phyloP scores from a whole-genome alignment of 2,329 filamentous ascomycete species.

The Neocucurbitaria cava region DNA sequence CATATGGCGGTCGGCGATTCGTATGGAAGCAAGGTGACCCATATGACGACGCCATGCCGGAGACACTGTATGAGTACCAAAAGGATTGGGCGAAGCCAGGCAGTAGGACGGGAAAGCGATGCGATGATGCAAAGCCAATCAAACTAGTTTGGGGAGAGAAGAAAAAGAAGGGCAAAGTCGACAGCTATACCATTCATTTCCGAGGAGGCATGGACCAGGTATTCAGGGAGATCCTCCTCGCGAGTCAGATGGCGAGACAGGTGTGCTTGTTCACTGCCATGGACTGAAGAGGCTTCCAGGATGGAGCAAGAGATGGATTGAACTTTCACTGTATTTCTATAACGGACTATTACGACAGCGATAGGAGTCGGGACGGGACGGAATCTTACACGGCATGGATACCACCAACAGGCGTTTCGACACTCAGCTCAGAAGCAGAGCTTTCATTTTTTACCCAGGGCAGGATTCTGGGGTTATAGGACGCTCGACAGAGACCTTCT shows the following conservation, averaged over 20 bases:
- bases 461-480: background rate
- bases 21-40: slow-evolving; percentile 55
- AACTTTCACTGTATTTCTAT: slow-evolving; percentile 6
- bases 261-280: slow-evolving; percentile 48
- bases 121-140: slow-evolving; percentile 39
- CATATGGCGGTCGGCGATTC: slow-evolving; percentile 45
- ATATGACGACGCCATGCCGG: slow-evolving; percentile 55
- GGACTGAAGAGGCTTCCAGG: slow-evolving; percentile 20
- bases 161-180: slow-evolving; percentile 45
- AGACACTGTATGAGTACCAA: slow-evolving; percentile 46
- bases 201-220: slow-evolving; percentile 48
- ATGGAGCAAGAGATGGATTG: background rate
- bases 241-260: slow-evolving; percentile 48
- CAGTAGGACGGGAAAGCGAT: slow-evolving; percentile 44
- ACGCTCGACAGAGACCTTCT: background rate
- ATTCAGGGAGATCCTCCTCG: slow-evolving; percentile 44
- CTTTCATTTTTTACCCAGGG: background rate
- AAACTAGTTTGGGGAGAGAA: slow-evolving; percentile 48
- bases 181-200: slow-evolving; percentile 49
- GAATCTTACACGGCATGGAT: slow-evolving; percentile 18
- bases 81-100: slow-evolving; percentile 45
- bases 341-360: slow-evolving; percentile 15
- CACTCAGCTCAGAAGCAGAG: background rate
- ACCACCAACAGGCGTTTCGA: slow-evolving; percentile 15
- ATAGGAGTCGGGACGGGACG: slow-evolving; percentile 7